Base-by-base conservation (phyloP, 2,329 filamentous ascomycete species). In the Beauveria sp. region DNA sequence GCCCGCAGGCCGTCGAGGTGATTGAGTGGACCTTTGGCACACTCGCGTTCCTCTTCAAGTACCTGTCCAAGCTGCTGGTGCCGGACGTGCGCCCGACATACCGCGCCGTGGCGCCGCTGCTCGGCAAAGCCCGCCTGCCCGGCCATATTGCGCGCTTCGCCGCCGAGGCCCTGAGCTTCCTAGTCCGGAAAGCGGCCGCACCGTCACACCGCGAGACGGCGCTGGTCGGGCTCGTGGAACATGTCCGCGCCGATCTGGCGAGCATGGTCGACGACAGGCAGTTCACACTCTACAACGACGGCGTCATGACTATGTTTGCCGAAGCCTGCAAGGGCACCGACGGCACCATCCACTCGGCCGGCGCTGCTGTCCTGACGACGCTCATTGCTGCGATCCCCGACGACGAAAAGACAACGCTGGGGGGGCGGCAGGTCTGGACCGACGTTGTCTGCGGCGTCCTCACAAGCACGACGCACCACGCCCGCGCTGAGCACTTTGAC, bases 11-110 rank as follows among this genome's bases (percentile, higher is more conserved):
- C 69, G 87, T 90, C 28, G 90, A 93, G 65, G 92, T 96, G n/a
- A 90, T 98, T 56, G 95, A 99, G 76, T 98, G 93, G 93, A 93
- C 91, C 56, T 99, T 99, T 75, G 91, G 88, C 14, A 93, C 91
- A 67, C 80, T 99, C 61, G 92, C 95, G 51, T 99, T 96, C 80
- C 80, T 98, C 46, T 97, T 99, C 83, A 99, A 99, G 72, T 98
- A 98, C 70, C 83, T 99, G 5, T 96, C 92, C 2, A 87, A 91
- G 65, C 82, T 98, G 0, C 76, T 99, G 24, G 89, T 95, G 0
- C 88, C 91, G 4, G 90, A 99, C 70, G 76, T 99, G 65, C 82
- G 90, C 64, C 91, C 93, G 52, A 87, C 96, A 2, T 93, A 91
- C 71, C 84, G 91, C 69, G 85, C 95, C 58, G 86, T 99, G 78